Base-by-base conservation (phyloP, 176 grass and related monocot species). In the Stipa capillata region DNA sequence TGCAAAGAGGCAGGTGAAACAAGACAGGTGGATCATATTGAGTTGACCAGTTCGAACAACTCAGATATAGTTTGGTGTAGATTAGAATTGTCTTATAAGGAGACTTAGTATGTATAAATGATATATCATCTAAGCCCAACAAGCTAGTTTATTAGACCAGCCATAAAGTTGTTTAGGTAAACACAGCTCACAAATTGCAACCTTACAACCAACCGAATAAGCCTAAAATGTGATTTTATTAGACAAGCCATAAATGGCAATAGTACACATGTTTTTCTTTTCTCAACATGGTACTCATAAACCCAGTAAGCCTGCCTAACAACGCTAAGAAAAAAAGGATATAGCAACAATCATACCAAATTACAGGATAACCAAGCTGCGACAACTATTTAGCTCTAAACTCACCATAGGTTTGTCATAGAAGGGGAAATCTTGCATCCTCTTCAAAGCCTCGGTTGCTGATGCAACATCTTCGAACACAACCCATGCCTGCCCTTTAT, bases 401-500 rank as follows among this genome's bases (percentile, higher is more conserved):
- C 63, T 80, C 78, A 98, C 94, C 96, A 99, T 99, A 73, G 90
- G 81, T 74, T 99, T 99, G 69, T 95, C 90, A 72, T 93, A 93
- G 74, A 99, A 99, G 33, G 96, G 96, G 32, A 99, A 99, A 16
- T 87, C 87, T 79, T 99, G 92, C 92, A 99, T 95, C 79, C 88
- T 72, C 78, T 99, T 99, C 41, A 95, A 72, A 83, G 96, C 96
- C 74, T 99, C 92, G 52, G 84, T 83, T 54, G 92, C 95, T 49
- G 95, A 98, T 41, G 81, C 87, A 41, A 90, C 95, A 89, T 94
- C 95, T 74, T 98, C 89, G 31, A 98, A 94, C 35, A 94, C 81
- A 74, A 95, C 92, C 96, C 96, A 99, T 23, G 96, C 92, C 78
- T 99, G 96, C 2, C 96, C 96, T 85, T 99, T 99, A 66, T 99